phyloP scores from a whole-genome alignment of 176 grass and related monocot genomes.

The Olyra latifolia region DNA sequence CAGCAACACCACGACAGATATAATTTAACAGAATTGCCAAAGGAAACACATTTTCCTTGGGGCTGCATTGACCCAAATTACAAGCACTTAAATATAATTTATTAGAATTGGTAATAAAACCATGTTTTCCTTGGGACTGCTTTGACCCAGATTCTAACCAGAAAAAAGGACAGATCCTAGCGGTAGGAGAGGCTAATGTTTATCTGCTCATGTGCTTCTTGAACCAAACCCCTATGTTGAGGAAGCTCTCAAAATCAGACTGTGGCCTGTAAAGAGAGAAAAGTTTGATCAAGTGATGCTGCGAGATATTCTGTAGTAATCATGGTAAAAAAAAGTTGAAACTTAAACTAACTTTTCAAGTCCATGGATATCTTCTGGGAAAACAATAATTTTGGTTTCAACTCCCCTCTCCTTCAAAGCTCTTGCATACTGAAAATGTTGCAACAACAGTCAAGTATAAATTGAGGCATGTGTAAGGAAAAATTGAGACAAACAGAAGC shows the following conservation, averaged over 20 bases:
- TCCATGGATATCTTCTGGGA: constrained; percentile 87
- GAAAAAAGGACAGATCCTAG: not conserved
- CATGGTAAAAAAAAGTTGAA: not conserved
- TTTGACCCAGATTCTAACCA: constrained; percentile 22
- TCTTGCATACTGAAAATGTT: constrained; percentile 66
- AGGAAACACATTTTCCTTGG: not conserved
- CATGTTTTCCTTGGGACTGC: not conserved
- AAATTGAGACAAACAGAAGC: not conserved
- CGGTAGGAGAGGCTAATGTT: constrained; percentile 24
- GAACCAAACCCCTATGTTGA: constrained; percentile 98
- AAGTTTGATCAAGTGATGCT: constrained; percentile 17
- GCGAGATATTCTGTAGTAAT: not conserved
- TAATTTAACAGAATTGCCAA: not conserved
- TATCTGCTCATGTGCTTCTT: constrained; percentile 76
- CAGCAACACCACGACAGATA: not conserved
- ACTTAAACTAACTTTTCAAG: constrained; percentile 71
- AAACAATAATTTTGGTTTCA: constrained; percentile 74
- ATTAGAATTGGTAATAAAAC: not conserved
- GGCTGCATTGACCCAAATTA: constrained; percentile 23
- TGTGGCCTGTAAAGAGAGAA: constrained; percentile 60
- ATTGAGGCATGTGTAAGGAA: not conserved
- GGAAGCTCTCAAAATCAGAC: constrained; percentile 89
- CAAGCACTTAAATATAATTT: constrained; percentile 4
- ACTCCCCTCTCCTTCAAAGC: constrained; percentile 83
- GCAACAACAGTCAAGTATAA: not conserved